A percentile compares a stretch with the other conserved stretches of the same genome.
These are phyloP conservation scores for Tetrahymena borealis DNA, from an alignment of 73 alveolate genomes.

Conservation along the genomic window DNA sequence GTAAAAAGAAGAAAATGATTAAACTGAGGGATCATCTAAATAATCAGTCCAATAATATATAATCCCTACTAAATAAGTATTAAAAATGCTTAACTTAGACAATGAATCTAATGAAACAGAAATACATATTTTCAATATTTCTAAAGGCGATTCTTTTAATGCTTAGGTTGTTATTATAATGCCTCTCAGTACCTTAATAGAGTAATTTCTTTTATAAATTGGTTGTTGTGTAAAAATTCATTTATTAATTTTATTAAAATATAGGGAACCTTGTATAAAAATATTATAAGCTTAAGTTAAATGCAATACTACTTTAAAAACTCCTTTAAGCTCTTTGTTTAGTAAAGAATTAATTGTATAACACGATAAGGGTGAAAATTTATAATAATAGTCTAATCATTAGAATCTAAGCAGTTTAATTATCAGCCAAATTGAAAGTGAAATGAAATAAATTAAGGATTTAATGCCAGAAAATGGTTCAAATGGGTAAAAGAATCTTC, in stretches of 20 bases:
- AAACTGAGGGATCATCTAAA: not conserved
- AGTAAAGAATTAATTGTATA: not conserved
- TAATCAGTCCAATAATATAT: not conserved
- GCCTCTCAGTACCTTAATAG: not conserved
- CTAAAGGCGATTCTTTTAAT: not conserved
- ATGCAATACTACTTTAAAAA: not conserved
- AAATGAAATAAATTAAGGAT: not conserved
- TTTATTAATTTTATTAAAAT: not conserved
- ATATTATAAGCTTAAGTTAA: not conserved
- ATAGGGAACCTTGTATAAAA: not conserved
- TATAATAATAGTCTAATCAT: not conserved
- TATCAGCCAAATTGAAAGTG: not conserved
- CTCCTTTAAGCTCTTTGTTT: not conserved
- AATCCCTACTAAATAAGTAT: not conserved
- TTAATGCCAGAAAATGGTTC: not conserved
- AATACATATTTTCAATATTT: not conserved
- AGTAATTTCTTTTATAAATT: not conserved
- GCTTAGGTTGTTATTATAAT: not conserved
- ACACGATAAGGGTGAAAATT: not conserved
- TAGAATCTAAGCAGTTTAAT: not conserved
- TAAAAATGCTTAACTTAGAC: not conserved
- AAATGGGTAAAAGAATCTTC: not conserved
- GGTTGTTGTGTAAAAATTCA: not conserved
- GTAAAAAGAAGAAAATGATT: not conserved
- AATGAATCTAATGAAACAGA: not conserved